Base-by-base conservation (phyloP, 257 asterid species). In the Craterostigma plantagineum region DNA sequence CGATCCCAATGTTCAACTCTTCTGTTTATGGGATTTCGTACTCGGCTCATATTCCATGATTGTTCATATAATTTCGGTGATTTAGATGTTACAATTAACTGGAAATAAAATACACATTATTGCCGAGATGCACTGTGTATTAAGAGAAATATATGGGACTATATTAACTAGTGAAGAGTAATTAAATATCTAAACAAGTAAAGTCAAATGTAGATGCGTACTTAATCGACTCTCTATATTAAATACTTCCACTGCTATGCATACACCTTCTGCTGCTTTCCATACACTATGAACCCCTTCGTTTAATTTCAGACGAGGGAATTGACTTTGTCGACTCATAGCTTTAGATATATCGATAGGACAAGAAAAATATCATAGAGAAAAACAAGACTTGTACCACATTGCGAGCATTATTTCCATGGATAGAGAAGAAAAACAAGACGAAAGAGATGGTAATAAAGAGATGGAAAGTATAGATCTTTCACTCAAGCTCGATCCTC, bases 401-500 rank as follows among this genome's bases (percentile, higher is more conserved):
- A 42, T 10, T 7, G 4, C 16, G 15, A 38, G 36, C 33, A 23
- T 10, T 11, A 1, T 13, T 30, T 42, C n/a, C 4, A 67, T 49
- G 51, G 64, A 7, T 13, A 54, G 36, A 16, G 18, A 11, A 45
- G 53, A 48, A 46, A 44, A 15, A 35, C 61, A 46, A 17, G 33
- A 11, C 43, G 53, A 52, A 39, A 43, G 16, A 34, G 62, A 49
- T 23, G 65, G 42, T 16, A 61, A n/a, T n/a, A n/a, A 42, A 47
- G 16, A 44, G 27, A 77, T 75, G 81, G 70, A 67, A 13, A 39
- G 0, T 11, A 61, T 77, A 33, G 85, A 78, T 76, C 82, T 87
- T 2, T 78, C 90, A 9, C 79, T 81, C 33, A 81, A 76, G 57
- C 69, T 86, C 7, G 81, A 77, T 41, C 61, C 73, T 35, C 68